Evolutionary conservation across 208 protist genomes (phyloP).

Genomic region (Crithidia bombi): DNA sequence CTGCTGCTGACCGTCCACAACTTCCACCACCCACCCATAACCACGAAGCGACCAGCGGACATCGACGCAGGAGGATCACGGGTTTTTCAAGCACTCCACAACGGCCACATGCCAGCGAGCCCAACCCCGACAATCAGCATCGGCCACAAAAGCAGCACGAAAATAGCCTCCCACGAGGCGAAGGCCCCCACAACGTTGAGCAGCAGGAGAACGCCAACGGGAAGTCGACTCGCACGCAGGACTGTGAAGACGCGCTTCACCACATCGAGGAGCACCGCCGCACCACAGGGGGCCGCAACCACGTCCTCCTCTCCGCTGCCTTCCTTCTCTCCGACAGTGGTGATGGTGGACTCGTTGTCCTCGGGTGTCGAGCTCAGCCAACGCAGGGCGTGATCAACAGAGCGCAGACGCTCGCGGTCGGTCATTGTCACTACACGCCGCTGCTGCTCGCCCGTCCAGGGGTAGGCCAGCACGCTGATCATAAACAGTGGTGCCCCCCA

Average conservation of each 20-base stretch:
- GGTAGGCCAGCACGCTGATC: slow-evolving; percentile 18
- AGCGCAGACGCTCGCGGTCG: slow-evolving; percentile 18
- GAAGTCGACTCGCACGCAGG: slow-evolving; percentile 1
- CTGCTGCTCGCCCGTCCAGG: slow-evolving; percentile 30
- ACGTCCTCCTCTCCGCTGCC: not conserved
- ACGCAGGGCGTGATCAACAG: slow-evolving; percentile 1
- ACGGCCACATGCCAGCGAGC: slow-evolving; percentile 8
- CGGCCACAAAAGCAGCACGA: slow-evolving; percentile 14
- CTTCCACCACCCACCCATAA: too few species aligned
- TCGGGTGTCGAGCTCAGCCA: slow-evolving; percentile 6
- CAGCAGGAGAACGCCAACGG: slow-evolving; percentile 1
- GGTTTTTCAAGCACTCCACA: not conserved
- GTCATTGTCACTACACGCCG: slow-evolving; percentile 2
- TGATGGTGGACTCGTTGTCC: not conserved
- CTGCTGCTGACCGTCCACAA: too few species aligned
- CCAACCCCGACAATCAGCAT: slow-evolving; percentile 17
- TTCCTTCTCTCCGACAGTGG: not conserved
- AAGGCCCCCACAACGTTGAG: slow-evolving; percentile 17
- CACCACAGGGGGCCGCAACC: too few species aligned
- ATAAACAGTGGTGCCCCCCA: slow-evolving; percentile 20
- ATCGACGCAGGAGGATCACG: not conserved
- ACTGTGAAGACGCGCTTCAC: not conserved
- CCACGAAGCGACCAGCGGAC: too few species aligned
- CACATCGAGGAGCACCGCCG: not conserved
- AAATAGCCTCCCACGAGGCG: slow-evolving; percentile 13